Base-by-base conservation (phyloP, 2,329 filamentous ascomycete species). In the Aureobasidium musti region DNA sequence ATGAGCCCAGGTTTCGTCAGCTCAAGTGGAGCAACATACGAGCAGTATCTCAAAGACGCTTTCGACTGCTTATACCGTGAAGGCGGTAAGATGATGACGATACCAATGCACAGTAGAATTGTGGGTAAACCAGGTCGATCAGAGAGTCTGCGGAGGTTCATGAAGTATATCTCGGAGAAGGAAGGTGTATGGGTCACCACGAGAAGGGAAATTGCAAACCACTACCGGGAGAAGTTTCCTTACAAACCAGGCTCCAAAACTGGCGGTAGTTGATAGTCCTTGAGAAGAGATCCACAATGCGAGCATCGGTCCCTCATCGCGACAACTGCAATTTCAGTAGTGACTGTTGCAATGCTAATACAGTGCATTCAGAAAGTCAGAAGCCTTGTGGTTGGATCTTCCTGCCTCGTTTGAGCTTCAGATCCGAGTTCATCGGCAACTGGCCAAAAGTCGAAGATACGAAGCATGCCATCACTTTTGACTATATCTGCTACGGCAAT, bases 101-200 rank as follows among this genome's bases (percentile, higher is more conserved):
- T 80, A 30, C 77, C 77, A 4, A 68, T 80, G 64, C 79, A 80
- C 67, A 75, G 72, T 13, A 73, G 79, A 8, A 80, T 80, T 53
- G 76, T 77, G 1, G 79, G 79, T 2, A 80, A 79, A 66, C 74
- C 79, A 4, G 78, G 78, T 0, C 68, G 78, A 26, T 76, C 74
- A 5, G 77, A 79, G 67, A 77, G 76, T 0, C 68, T 80, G 47
- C 65, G 77, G n/a, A 78, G 75, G 47, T 79, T 79, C 69, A 77
- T 78, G 73, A 67, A 74, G 69, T 79, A 79, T 63, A 69, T 79
- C 45, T 70, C 72, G 3, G 72, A 75, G 66, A 79, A 79, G 67
- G 74, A 76, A 56, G 77, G 73, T 13, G 79, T 82, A 5, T 82
- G 80, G 80, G 78, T 81, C 7, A 77, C 79, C 5, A 81, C 78